Evolutionary conservation across 2,329 filamentous ascomycete genomes (phyloP), one percentile per base, ranked within the genome.

Genomic region (Alternaria panax): DNA sequence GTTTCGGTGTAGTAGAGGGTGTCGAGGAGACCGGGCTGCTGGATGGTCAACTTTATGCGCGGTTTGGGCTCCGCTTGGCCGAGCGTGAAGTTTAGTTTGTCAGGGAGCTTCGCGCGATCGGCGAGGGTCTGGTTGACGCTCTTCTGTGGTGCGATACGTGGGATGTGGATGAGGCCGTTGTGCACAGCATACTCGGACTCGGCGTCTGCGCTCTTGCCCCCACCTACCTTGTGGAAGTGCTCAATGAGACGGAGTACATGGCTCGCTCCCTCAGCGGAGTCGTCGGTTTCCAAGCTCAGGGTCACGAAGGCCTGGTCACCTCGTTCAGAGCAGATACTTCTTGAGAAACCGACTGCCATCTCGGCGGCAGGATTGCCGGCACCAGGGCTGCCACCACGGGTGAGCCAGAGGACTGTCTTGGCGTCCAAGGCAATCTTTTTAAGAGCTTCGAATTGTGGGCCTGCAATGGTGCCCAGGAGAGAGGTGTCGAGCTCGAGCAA

Each of bases 1-100:
- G 42, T 55, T 16, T 58, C 48, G 14, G 53, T 56, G 36, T 60
- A 68, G 30, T 62, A 57, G 18, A 67, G 45, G 7, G 34, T 66
- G 48, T 65, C 60, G 2, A 67, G 57, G 14, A 65, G 14, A 6
- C 64, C 63, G 7, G 57, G 63, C 25, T 52, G 46, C 38, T 55
- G 51, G 20, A 67, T 61, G 43, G 43, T 59, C 22, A 59, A n/a
- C n/a, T 59, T 59, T 16, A 59, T 50, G 28, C 51, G 56, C 8
- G 52, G 57, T 38, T 56, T 56, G 2, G 40, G 52, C 6, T 45
- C 32, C 6, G 57, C 57, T 56, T 56, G 45, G 18, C 56, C 45
- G 18, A 55, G 57, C 18, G 51, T 54, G 38, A 51, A 51, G 7
- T 1, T 18, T 36, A 55, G 16, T 34, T 55, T 59, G 18, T 51